Evolutionary conservation across 495 filamentous ascomycete species (phyloP).

Genomic region (Aspergillus campestris): DNA sequence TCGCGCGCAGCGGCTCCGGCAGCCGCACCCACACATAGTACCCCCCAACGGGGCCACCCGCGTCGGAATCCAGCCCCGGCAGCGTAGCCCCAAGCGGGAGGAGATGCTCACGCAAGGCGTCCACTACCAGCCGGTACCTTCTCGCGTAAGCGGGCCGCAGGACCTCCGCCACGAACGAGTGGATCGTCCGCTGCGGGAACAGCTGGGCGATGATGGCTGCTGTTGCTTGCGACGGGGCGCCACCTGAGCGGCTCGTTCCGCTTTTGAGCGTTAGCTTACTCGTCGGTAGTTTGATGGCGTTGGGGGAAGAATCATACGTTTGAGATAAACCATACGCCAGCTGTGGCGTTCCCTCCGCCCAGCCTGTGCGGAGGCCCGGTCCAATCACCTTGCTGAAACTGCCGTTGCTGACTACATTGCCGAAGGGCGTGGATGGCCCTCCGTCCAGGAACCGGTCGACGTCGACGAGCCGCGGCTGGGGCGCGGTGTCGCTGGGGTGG

Average conservation of each 20-base stretch:
- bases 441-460: conserved; percentile 59
- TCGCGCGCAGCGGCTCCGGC: conserved; percentile 41
- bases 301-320: conserved; percentile 36
- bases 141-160: conserved; percentile 46
- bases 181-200: conserved; percentile 41
- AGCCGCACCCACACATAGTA: conserved; percentile 77
- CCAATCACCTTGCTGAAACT: conserved; percentile 80
- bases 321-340: conserved; percentile 60
- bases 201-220: conserved; percentile 58
- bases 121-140: conserved; percentile 46
- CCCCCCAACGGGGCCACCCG: conserved; percentile 45
- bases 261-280: conserved; percentile 22
- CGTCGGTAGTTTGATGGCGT: background rate
- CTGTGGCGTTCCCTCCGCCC: conserved; percentile 65
- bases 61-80: conserved; percentile 16
- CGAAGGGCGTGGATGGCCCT: conserved; percentile 50
- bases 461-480: conserved; percentile 65
- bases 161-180: conserved; percentile 40
- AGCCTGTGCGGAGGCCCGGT: conserved; percentile 72
- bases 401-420: conserved; percentile 71
- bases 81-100: conserved; percentile 49
- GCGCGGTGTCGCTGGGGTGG: conserved; percentile 27
- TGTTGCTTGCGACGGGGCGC: conserved; percentile 63
- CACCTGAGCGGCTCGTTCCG: conserved; percentile 63
- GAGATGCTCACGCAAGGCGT: conserved; percentile 47